A percentile compares a stretch with the other conserved stretches of the same genome.
Conservation (phyloP, 306 rosid species). For the Lotus japonicus region DNA sequence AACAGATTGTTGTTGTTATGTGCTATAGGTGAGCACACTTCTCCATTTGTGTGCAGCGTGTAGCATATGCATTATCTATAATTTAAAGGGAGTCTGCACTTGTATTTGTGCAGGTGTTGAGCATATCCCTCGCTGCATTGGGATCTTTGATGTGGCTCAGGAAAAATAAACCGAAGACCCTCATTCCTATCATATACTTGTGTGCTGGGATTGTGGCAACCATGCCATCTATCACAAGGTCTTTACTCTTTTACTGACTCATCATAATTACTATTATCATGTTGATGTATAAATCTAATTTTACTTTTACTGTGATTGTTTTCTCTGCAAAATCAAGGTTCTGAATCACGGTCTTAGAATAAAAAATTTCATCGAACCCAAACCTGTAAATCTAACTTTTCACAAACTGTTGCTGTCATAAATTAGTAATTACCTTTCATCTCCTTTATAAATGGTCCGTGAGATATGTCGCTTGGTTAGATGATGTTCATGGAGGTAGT, state of each 20-base stretch:
- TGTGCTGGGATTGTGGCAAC: constrained; percentile 83
- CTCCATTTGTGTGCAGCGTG: not conserved
- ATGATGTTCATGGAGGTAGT: not conserved
- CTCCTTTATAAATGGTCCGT: not conserved
- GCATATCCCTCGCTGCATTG: constrained; percentile 92
- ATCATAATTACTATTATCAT: not conserved
- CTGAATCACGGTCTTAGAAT: constrained; percentile 12
- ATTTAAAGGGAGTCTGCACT: constrained; percentile 15
- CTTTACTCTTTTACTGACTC: constrained; percentile 30
- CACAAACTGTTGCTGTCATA: not conserved
- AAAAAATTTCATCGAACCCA: not conserved
- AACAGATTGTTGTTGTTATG: constrained; percentile 6
- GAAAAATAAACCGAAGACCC: constrained; percentile 85
- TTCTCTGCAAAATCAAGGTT: not conserved
- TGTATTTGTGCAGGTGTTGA: constrained; percentile 57
- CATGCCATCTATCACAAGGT: constrained; percentile 99
- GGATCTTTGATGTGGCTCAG: constrained; percentile 99
- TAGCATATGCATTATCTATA: not conserved
- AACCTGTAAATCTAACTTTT: not conserved
- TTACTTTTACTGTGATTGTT: not conserved
- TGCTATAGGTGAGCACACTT: not conserved
- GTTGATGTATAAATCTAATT: not conserved
- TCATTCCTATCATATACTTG: constrained; percentile 80
- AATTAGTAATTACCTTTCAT: not conserved
- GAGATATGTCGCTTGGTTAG: not conserved